Conservation (phyloP, 2,329 filamentous ascomycete genomes). For the Fusarium udum region DNA sequence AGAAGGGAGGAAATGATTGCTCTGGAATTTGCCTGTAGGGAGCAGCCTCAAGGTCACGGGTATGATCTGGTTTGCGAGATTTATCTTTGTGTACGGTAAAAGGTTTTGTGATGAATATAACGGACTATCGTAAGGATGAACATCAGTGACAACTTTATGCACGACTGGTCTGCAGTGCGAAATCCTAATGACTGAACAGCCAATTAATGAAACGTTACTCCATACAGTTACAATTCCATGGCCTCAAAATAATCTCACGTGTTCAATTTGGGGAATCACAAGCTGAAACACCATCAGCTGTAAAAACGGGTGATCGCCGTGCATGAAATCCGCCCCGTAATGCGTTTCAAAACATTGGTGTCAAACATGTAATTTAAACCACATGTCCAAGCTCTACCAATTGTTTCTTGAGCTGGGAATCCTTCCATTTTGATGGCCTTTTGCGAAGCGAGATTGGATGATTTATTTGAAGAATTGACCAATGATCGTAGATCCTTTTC, state of each 20-base stretch:
- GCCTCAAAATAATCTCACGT: neutral
- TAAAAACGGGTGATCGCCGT: conserved; percentile 9
- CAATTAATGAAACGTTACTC: neutral
- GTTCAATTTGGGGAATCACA: neutral
- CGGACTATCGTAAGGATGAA: neutral
- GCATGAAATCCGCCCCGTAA: conserved; percentile 16
- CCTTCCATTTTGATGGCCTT: neutral
- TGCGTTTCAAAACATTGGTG: conserved; percentile 9
- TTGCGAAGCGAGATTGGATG: neutral
- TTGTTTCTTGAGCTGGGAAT: neutral
- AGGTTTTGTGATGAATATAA: neutral
- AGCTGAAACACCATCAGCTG: neutral
- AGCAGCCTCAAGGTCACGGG: accelerated
- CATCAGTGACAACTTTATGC: neutral
- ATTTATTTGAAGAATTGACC: neutral
- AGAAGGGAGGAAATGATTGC: conserved; percentile 45
- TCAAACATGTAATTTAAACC: conserved; percentile 7
- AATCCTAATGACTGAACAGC: no score
- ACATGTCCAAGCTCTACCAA: neutral
- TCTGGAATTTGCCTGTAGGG: conserved; percentile 45
- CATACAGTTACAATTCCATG: neutral
- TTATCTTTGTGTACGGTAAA: neutral
- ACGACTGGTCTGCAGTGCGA: neutral
- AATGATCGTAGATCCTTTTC: neutral
- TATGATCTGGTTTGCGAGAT: neutral